Conservation (phyloP, 1,139 yeast species). For the Pichia terricola region DNA sequence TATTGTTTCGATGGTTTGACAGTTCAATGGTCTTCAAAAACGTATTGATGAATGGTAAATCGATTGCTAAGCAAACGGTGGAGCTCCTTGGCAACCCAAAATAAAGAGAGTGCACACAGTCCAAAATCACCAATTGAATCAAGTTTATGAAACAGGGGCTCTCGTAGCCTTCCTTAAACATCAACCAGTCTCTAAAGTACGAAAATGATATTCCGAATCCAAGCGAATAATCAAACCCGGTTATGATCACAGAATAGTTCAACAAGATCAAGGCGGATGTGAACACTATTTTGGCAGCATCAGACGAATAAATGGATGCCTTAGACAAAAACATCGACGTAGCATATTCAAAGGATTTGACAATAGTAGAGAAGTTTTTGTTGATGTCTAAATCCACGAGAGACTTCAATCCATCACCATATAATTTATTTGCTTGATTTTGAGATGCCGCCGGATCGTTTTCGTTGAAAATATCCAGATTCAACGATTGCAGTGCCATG, state of each 20-base stretch:
- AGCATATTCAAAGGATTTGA: slow-evolving; percentile 33
- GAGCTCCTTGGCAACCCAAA: slow-evolving; percentile 44
- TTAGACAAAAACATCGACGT: slow-evolving; percentile 37
- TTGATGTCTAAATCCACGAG: slow-evolving; percentile 4
- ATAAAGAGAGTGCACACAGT: slow-evolving; percentile 44
- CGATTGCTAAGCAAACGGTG: slow-evolving; percentile 23
- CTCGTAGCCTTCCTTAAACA: slow-evolving; percentile 26
- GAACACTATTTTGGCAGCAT: slow-evolving; percentile 30
- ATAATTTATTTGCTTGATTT: background rate
- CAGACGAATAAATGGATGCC: slow-evolving; percentile 23
- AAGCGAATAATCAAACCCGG: slow-evolving; percentile 48
- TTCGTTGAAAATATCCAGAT: background rate
- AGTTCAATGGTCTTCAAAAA: slow-evolving; percentile 28
- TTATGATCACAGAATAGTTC: slow-evolving; percentile 47
- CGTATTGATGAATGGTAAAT: slow-evolving; percentile 34
- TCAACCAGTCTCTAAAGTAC: slow-evolving; percentile 49
- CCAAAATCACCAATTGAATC: slow-evolving; percentile 40
- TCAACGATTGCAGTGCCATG: background rate
- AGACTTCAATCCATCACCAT: too few relatives aligned
- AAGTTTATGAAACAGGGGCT: slow-evolving; percentile 31
- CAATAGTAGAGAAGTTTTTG: slow-evolving; percentile 26
- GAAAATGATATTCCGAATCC: slow-evolving; percentile 46
- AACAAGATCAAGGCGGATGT: slow-evolving; percentile 41
- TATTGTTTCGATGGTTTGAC: background rate
- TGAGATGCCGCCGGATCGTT: background rate